phyloP scores from a whole-genome alignment of 208 protist species.

The Angomonas ambiguus region DNA sequence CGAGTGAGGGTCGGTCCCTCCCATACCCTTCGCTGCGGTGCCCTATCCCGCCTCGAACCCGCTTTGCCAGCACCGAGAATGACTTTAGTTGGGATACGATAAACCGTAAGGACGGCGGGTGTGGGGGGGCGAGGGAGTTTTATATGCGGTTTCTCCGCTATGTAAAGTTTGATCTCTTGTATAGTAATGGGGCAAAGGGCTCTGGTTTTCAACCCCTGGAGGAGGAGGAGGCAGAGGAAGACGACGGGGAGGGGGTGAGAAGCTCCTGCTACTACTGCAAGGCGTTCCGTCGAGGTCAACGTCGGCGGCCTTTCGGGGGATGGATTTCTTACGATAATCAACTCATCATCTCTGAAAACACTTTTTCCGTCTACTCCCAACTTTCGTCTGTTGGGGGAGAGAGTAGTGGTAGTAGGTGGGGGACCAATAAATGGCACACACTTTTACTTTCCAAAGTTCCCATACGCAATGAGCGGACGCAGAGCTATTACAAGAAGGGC shows the following conservation, averaged over 20 bases:
- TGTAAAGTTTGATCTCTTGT: slow-evolving; percentile 6
- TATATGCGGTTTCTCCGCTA: slow-evolving; percentile 20
- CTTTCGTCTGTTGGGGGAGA: not conserved
- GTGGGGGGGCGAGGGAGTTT: slow-evolving; percentile 17
- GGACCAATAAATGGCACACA: not conserved
- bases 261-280: not conserved
- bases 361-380: not conserved
- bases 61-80: slow-evolving; percentile 3
- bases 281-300: not conserved
- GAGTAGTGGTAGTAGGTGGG: not conserved
- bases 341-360: not conserved
- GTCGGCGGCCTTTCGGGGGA: not conserved
- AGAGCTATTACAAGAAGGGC: not conserved
- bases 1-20: not conserved
- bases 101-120: slow-evolving; percentile 14
- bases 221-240: not conserved
- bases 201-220: not conserved
- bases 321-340: not conserved
- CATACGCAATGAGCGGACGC: not conserved
- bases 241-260: not conserved
- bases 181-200: slow-evolving; percentile 10
- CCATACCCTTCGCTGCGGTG: not conserved
- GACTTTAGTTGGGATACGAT: slow-evolving; percentile 18
- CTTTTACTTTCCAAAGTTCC: not conserved
- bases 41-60: slow-evolving; percentile 16